phyloP scores from a whole-genome alignment of 495 filamentous ascomycete species.

The Choiromyces venosus region DNA sequence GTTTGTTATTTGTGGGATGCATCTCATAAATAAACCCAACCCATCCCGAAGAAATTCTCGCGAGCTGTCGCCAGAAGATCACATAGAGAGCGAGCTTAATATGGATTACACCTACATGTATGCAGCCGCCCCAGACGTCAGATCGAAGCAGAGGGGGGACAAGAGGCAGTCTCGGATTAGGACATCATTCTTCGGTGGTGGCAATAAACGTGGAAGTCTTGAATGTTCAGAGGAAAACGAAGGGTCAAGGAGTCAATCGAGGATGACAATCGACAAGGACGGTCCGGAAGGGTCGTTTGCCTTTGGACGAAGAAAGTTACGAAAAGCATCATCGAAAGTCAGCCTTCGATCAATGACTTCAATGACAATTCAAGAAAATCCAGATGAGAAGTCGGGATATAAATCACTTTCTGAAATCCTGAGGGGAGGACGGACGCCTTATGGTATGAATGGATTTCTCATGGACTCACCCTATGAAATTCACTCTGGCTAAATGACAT shows the following conservation, averaged over 20 bases:
- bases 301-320: conserved; percentile 30
- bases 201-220: conserved; percentile 32
- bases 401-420: conserved; percentile 33
- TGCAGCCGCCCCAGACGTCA: conserved; percentile 13
- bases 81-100: conserved; percentile 14
- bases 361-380: conserved; percentile 22
- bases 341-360: conserved; percentile 31
- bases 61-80: conserved; percentile 28
- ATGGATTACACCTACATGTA: conserved; percentile 29
- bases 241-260: conserved; percentile 28
- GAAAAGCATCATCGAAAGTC: conserved; percentile 37
- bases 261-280: conserved; percentile 27
- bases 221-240: conserved; percentile 23
- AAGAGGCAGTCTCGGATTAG: conserved; percentile 38
- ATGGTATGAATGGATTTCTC: conserved; percentile 17
- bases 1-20: conserved; percentile 10
- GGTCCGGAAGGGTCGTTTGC: conserved; percentile 30
- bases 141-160: conserved; percentile 26
- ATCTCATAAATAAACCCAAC: conserved; percentile 38
- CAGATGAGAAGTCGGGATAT: conserved; percentile 31
- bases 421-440: conserved; percentile 28
- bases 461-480: conserved; percentile 3
- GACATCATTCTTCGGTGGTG: conserved; percentile 33
- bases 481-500: conserved; percentile 21
- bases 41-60: conserved; percentile 30